Evolutionary conservation across 257 asterid species (phyloP), one percentile per base, ranked within the genome.

Genomic region (Solanum medicagineum): DNA sequence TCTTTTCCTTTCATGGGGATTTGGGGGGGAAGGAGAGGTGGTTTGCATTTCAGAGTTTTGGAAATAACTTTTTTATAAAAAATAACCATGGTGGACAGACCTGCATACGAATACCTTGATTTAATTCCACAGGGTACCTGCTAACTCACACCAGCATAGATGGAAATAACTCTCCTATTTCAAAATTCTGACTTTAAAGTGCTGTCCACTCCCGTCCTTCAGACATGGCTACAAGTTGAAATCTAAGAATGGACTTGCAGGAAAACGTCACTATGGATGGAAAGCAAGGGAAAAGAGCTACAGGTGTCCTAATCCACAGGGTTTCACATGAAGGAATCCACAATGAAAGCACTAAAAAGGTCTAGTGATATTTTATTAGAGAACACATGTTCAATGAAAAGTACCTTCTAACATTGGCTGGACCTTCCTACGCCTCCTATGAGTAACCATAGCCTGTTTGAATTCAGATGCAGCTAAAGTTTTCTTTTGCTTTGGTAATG

Each of bases 401-500:
- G 24, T 88, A 93, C 98, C 95, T 88, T 89, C 86, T 65, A 85
- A 87, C n/a, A 89, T 89, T 44, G 86, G 87, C 70, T 85, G 93
- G 69, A 86, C 88, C 87, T 92, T 95, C 84, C 88, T 63, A 81
- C 90, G 91, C 89, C 98, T 90, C 91, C 95, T 96, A 54, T 86
- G 84, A 2, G 93, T 87, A 85, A 96, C 94, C 86, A 93, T 89
- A 9, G 98, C 98, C 59, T 90, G 97, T 88, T 92, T 96, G 86
- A 87, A 86, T 87, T 88, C 97, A 70, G 82, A 86, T 40, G 91
- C 91, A 24, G 96, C 98, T 92, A 87, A 75, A 16, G 88, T 88
- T 87, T 91, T 89, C 90, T 91, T 96, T 83, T 93, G 98, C 85
- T 94, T 96, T 22, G 98, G 98, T 85, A 96, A 88, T 84, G 91